Conservation (phyloP, 2,329 filamentous ascomycete genomes). For the Tolypocladium inflatum region DNA sequence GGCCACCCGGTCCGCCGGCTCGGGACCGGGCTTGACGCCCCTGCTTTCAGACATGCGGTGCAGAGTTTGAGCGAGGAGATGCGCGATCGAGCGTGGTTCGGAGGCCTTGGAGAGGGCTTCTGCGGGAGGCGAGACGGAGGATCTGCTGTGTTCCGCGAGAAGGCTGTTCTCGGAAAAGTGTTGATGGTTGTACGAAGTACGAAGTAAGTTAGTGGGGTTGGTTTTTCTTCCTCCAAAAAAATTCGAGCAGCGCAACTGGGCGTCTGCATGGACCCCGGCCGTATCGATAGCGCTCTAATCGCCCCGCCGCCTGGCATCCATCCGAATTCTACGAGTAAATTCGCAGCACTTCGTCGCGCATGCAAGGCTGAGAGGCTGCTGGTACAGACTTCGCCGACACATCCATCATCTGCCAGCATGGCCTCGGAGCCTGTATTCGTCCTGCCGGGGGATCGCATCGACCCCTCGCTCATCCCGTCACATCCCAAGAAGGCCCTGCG, state of each 20-base stretch:
- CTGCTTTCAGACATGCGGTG: slow-evolving; percentile 37
- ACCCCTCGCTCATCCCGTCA: slow-evolving; percentile 55
- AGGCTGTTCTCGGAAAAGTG: not conserved
- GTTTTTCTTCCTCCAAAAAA: slow-evolving; percentile 10
- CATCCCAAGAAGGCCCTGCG: slow-evolving; percentile 63
- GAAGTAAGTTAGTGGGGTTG: slow-evolving; percentile 7
- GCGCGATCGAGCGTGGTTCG: not conserved
- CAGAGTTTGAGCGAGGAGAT: slow-evolving; percentile 1
- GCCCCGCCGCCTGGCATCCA: not conserved
- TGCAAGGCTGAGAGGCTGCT: not conserved
- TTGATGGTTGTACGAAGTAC: not conserved
- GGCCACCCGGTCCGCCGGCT: slow-evolving; percentile 54
- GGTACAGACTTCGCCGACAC: slow-evolving; percentile 1
- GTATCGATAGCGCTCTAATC: not conserved
- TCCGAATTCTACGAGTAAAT: not conserved
- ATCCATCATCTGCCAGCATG: slow-evolving; percentile 30
- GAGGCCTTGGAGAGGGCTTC: not conserved
- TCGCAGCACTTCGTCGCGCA: not conserved
- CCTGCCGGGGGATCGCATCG: slow-evolving; percentile 72
- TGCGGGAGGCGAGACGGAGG: slow-evolving; percentile 1
- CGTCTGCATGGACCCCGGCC: not conserved
- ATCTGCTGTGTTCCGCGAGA: not conserved
- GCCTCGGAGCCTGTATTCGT: slow-evolving; percentile 52
- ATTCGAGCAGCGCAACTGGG: slow-evolving; percentile 6
- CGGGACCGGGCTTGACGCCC: slow-evolving; percentile 31